These are phyloP conservation scores for Cystofilobasidium macerans DNA, from an alignment of 768 basidiomycete species.

Conservation along the genomic window DNA sequence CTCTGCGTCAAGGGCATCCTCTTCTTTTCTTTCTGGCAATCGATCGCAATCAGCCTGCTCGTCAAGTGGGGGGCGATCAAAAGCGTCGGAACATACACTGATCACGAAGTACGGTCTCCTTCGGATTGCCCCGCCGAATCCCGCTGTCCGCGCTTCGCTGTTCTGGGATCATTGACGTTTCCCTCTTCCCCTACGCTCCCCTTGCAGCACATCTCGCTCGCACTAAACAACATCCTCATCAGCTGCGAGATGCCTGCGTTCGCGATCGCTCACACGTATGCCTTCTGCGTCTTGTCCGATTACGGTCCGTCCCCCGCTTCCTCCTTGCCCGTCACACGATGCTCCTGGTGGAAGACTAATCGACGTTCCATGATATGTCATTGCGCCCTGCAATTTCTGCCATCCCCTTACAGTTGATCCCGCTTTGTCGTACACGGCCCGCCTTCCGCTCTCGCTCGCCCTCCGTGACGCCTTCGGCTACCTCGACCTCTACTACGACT, in stretches of 20 bases:
- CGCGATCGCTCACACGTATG: slow-evolving; percentile 86
- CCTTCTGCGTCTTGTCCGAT: slow-evolving; percentile 51
- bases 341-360: too few species aligned
- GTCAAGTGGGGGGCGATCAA: slow-evolving; percentile 69
- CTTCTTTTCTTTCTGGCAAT: slow-evolving; percentile 98
- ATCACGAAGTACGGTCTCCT: slow-evolving; percentile 47
- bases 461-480: slow-evolving; percentile 77
- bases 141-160: background rate
- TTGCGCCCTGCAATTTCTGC: too few species aligned
- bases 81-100: slow-evolving; percentile 71
- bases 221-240: slow-evolving; percentile 79
- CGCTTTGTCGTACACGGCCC: slow-evolving; percentile 36
- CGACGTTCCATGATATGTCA: too few species aligned
- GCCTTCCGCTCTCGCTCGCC: slow-evolving; percentile 80
- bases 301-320: slow-evolving; percentile 49
- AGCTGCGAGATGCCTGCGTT: slow-evolving; percentile 97
- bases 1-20: slow-evolving; percentile 96
- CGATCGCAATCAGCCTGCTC: slow-evolving; percentile 71
- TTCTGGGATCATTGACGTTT: background rate
- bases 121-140: background rate
- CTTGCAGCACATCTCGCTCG: slow-evolving; percentile 63
- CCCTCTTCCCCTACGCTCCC: background rate
- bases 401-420: slow-evolving; percentile 17
- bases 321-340: slow-evolving; percentile 50
- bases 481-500: slow-evolving; percentile 78